A percentile compares a stretch with the other conserved stretches of the same genome.
phyloP scores from a whole-genome alignment of 176 grass and related monocot genomes.

The Tillandsia fasciculata region DNA sequence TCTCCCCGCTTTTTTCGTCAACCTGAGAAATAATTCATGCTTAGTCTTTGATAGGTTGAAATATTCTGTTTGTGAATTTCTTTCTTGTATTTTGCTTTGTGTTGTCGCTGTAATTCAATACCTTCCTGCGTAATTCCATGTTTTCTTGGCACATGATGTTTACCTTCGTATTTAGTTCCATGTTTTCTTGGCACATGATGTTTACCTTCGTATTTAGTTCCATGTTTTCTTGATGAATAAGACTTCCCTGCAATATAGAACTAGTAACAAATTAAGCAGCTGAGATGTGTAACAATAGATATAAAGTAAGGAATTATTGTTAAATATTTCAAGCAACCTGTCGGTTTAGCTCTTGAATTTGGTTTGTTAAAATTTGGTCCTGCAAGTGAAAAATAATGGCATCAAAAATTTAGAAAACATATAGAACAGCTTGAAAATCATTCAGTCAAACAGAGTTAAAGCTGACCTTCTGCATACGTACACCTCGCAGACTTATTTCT shows the following conservation, averaged over 20 bases:
- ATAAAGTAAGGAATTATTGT: background rate
- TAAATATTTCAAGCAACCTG: slow-evolving; percentile 31
- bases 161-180: slow-evolving; percentile 36
- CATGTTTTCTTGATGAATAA: slow-evolving; percentile 57
- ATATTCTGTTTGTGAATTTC: background rate
- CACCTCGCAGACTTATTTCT: slow-evolving; percentile 38
- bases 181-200: slow-evolving; percentile 35
- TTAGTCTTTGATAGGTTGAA: background rate
- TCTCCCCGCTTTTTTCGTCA: slow-evolving; percentile 13
- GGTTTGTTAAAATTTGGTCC: slow-evolving; percentile 41
- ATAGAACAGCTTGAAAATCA: background rate
- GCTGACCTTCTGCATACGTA: slow-evolving; percentile 61
- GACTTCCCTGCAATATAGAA: slow-evolving; percentile 29
- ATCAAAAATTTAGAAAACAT: slow-evolving; percentile 17
- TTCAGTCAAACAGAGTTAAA: background rate
- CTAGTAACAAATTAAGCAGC: slow-evolving; percentile 2
- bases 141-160: slow-evolving; percentile 36
- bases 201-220: slow-evolving; percentile 37
- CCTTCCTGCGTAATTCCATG: slow-evolving; percentile 35
- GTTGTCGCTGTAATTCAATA: slow-evolving; percentile 17
- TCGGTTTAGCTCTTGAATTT: slow-evolving; percentile 48
- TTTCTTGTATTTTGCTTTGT: background rate
- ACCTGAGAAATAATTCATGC: slow-evolving; percentile 31
- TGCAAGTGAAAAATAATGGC: slow-evolving; percentile 19
- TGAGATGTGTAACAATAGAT: background rate